Base-by-base conservation (phyloP, 2,329 filamentous ascomycete species). In the Metarhizium brunneum region DNA sequence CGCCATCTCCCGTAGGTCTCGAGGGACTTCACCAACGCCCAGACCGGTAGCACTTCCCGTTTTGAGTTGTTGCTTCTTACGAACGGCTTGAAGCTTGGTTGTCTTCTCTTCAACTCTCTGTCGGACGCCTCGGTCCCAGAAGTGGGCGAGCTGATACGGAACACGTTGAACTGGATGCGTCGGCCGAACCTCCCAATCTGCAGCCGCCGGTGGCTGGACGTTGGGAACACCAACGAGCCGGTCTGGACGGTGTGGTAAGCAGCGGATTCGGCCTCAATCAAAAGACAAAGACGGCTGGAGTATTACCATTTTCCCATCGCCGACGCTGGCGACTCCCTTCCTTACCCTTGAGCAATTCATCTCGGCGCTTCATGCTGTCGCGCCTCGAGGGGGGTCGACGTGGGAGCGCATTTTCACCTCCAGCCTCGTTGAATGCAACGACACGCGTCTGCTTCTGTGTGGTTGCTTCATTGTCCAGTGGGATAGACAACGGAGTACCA, bases 271-370 rank as follows among this genome's bases (percentile, higher is more conserved):
- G 25, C 7, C 10, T 3, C 30, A n/a, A 16, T 30, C 16, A 47
- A 32, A 25, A 38, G 35, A n/a, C 32, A 51, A 52, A 3, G 20
- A 8, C 3, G 7, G 7, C 4, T 4, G 25, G 32, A 42, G 30
- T 40, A 20, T 40, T 54, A 95, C 90, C 89, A 71, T 97, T 99
- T 76, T 99, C 94, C 91, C 92, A 97, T 55, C 92, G 81, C 64
- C 92, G 86, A 52, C 92, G 80, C 65, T 92, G 85, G 40, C 92
- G 82, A 64, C 84, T 92, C 38, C 92, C 92, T 70, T 96, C 91
- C 63, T 95, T 95, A 56, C 92, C 92, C 74, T 91, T 95, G 36
- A 94, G 76, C 53, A 95, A 67, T 2, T 85, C 82, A 61, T 96
- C 90, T 18, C 92, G 84, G 53, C 81, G 73, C 55, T 73, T 72